These are phyloP conservation scores for Thuidium tamariscinum DNA, from an alignment of 225 moss, liverwort and hornwort species.

Conservation along the genomic window DNA sequence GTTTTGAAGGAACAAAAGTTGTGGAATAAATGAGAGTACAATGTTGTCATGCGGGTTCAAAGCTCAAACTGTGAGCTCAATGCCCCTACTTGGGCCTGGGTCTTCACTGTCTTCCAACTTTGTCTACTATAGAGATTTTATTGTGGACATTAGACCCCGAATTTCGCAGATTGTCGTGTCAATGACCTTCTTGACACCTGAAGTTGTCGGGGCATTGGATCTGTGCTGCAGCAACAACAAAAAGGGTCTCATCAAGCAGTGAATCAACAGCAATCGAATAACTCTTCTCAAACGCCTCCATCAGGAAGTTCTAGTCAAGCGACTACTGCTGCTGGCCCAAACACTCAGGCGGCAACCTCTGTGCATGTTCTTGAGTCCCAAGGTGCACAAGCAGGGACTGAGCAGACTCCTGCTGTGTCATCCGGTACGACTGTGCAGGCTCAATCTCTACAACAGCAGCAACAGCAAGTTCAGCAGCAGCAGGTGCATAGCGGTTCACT, in stretches of 20 bases:
- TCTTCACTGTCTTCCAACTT: not conserved
- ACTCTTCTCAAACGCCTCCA: slow-evolving; percentile 37
- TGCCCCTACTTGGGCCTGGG: not conserved
- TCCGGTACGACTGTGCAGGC: slow-evolving; percentile 24
- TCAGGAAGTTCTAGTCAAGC: slow-evolving; percentile 21
- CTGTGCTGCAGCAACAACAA: slow-evolving; percentile 31
- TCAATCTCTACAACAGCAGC: slow-evolving; percentile 43
- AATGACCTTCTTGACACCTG: not conserved
- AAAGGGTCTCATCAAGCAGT: slow-evolving; percentile 15
- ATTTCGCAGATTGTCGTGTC: not conserved
- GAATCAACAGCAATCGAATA: slow-evolving; percentile 37
- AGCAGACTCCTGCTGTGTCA: slow-evolving; percentile 10
- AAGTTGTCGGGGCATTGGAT: not conserved
- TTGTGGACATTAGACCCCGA: not conserved
- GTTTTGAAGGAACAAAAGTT: not conserved
- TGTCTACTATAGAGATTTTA: not conserved
- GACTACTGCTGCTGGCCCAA: slow-evolving; percentile 11
- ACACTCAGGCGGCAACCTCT: slow-evolving; percentile 3
- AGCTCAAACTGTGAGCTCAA: not conserved
- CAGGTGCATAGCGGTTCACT: slow-evolving; percentile 3
- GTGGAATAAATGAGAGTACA: not conserved
- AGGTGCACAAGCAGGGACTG: not conserved
- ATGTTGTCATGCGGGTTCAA: not conserved
- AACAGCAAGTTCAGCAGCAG: slow-evolving; percentile 34
- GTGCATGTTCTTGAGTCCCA: slow-evolving; percentile 11